Percentiles rank a stretch among this genome's conserved stretches.
Conservation (phyloP, 139 green algal species). For the Deuterostichococcus epilithicus region DNA sequence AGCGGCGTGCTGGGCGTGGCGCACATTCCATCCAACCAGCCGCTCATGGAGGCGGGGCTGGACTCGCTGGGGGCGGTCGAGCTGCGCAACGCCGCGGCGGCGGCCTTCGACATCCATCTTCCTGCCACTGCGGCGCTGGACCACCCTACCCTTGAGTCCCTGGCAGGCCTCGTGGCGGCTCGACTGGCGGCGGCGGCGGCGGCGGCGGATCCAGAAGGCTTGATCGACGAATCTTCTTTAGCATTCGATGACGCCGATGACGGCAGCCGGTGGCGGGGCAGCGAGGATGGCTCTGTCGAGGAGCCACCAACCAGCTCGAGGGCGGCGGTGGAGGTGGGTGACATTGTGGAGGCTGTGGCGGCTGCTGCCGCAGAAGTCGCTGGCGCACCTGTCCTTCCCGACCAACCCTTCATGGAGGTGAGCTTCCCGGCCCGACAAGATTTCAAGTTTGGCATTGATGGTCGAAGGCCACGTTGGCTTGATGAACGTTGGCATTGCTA, state of each 20-base stretch:
- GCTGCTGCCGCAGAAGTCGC: background rate
- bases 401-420: slow-evolving; percentile 11
- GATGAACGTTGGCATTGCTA: too few relatives aligned
- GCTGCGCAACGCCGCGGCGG: slow-evolving; percentile 26
- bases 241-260: too few relatives aligned
- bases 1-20: slow-evolving; percentile 2
- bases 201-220: too few relatives aligned
- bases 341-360: background rate
- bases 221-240: too few relatives aligned
- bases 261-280: too few relatives aligned
- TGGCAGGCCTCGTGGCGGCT: background rate
- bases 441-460: background rate
- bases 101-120: slow-evolving; percentile 14
- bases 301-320: too few relatives aligned
- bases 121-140: background rate
- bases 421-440: background rate
- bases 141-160: background rate
- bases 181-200: too few relatives aligned
- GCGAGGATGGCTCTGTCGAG: background rate
- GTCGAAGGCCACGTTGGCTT: too few relatives aligned
- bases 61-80: slow-evolving; percentile 67
- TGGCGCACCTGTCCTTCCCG: background rate
- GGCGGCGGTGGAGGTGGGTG: too few relatives aligned
- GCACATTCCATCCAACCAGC: background rate
- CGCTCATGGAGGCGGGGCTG: slow-evolving; percentile 52